Base-by-base conservation (phyloP, 306 rosid species). In the Trichosanthes truncata region DNA sequence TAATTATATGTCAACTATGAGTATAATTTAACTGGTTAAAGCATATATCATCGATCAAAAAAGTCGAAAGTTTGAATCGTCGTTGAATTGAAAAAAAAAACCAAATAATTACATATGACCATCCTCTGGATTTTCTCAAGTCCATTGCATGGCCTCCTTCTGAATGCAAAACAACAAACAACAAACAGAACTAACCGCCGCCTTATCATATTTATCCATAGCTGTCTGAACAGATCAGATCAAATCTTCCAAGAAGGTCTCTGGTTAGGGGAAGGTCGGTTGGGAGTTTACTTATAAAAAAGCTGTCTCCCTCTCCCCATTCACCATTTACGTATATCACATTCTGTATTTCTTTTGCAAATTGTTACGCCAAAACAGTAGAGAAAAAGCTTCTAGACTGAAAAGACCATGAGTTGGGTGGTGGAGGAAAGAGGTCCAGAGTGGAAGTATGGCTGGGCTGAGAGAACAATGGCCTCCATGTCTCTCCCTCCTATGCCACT, bases 61-160 rank as follows among this genome's bases (percentile, higher is more conserved):
- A n/a, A n/a, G n/a, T n/a, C n/a, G n/a, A n/a, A 29, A 29, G 2
- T 29, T 29, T 29, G 33, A 29, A 29, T 29, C 33, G 2, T 29
- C 1, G 33, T 29, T 29, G 33, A 29, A 29, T 1, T 1, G 33
- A 29, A 29, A 29, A 29, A 29, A 29, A 29, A 29, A 29, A 29
- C 1, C 2, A 29, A 29, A 29, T n/a, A 29, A 29, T 1, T 18
- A 53, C 0, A 25, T 18, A 35, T 2, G 46, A 65, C 17, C 21
- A 63, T 15, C 71, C 41, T 7, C 5, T 17, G 52, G 18, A 23
- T 25, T 46, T 25, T 26, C 40, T 46, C 56, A 45, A 25, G 38
- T 72, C 77, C 77, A 46, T 72, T 72, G 77, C 77, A 72, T 72
- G 77, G 57, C 13, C 14, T 46, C 77, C 77, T 72, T 7, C 40